phyloP scores from a whole-genome alignment of 1,284 basidiomycete species.

The Malassezia arunalokei region DNA sequence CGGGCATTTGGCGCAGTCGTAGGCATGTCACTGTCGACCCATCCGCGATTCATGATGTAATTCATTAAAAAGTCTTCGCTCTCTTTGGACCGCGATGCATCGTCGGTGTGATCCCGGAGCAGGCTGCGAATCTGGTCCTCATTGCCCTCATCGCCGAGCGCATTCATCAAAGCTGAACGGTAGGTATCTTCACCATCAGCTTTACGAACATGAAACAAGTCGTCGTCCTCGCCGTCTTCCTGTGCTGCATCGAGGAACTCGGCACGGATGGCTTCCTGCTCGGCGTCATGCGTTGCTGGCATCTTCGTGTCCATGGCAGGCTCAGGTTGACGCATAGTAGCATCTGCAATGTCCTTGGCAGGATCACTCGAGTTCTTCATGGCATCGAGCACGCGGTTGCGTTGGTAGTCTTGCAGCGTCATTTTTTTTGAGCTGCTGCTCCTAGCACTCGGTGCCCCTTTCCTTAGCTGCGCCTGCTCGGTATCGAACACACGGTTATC shows the following conservation, averaged over 20 bases:
- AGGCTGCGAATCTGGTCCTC: conserved; percentile 6
- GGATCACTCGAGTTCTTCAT: conserved; percentile 34
- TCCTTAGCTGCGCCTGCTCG: conserved; percentile 16
- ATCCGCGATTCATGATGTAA: conserved; percentile 44
- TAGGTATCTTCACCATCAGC: conserved; percentile 1
- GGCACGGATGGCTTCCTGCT: conserved; percentile 12
- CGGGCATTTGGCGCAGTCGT: conserved; percentile 9
- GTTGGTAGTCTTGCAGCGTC: conserved; percentile 42
- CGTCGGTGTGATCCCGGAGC: conserved; percentile 7
- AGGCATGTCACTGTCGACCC: conserved; percentile 28
- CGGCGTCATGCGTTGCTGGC: conserved; percentile 10
- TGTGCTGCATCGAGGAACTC: conserved; percentile 12
- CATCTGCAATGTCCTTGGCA: conserved; percentile 38
- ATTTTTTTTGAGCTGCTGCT: conserved; percentile 22
- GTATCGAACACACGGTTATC: conserved; percentile 38
- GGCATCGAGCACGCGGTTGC: conserved; percentile 35
- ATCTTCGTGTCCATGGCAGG: background rate
- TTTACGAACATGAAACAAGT: conserved; percentile 9
- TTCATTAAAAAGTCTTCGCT: conserved; percentile 74
- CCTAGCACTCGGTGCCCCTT: background rate
- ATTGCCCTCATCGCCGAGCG: background rate
- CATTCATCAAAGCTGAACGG: conserved; percentile 2
- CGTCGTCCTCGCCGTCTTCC: conserved; percentile 2
- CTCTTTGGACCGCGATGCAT: conserved; percentile 48
- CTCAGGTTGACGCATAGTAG: conserved; percentile 21